Conservation (phyloP, 2,329 filamentous ascomycete species). For the Xylaria sp. region DNA sequence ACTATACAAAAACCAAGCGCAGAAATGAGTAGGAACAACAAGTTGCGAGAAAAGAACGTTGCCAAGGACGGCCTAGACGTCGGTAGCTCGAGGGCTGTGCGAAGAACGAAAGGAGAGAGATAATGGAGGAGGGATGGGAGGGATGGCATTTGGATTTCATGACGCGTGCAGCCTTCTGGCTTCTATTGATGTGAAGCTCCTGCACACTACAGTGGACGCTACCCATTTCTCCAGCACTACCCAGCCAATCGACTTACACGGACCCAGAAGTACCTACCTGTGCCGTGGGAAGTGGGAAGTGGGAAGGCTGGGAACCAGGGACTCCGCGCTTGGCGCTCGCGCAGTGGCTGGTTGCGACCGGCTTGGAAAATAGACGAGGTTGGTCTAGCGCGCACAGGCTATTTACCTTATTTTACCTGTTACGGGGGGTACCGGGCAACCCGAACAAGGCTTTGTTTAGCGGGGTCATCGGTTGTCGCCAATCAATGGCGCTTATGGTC, state of each 20-base stretch:
- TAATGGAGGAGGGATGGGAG: background rate
- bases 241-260: constrained; percentile 35
- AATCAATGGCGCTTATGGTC: constrained; percentile 37
- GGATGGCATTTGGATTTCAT: constrained; percentile 27
- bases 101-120: constrained; percentile 6
- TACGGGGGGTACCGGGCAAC: constrained; percentile 20
- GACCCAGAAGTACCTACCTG: background rate
- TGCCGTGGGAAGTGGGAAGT: background rate
- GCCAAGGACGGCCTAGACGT: constrained; percentile 9
- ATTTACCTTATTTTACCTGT: background rate
- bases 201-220: background rate
- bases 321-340: background rate
- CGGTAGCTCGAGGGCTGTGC: constrained; percentile 17
- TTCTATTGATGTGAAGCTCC: constrained; percentile 31
- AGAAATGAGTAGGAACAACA: constrained; percentile 2
- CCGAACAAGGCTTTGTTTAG: constrained; percentile 46
- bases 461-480: constrained; percentile 36
- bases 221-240: background rate
- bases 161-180: constrained; percentile 25
- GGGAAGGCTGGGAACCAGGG: constrained; percentile 18
- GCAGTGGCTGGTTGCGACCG: constrained; percentile 35
- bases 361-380: constrained; percentile 35
- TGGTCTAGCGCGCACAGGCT: constrained; percentile 32
- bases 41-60: constrained; percentile 4
- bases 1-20: constrained; percentile 20